Percentiles rank a stretch among this genome's conserved stretches.
Evolutionary conservation across 2,329 filamentous ascomycete genomes (phyloP).

Genomic region (Fusarium tjaetaba): DNA sequence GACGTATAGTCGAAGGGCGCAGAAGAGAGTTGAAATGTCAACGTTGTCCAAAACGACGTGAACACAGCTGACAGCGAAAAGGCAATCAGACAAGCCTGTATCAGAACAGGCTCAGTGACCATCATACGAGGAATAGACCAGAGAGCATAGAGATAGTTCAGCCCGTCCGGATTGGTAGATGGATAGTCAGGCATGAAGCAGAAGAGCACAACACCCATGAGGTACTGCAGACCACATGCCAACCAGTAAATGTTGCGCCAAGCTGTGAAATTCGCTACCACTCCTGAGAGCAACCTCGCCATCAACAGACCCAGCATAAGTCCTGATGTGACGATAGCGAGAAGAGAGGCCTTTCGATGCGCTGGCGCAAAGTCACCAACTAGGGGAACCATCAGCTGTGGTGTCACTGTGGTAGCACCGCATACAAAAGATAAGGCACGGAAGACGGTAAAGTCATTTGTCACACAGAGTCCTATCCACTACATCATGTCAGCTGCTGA

Average conservation of each 20-base stretch:
- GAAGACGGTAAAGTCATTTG: constrained; percentile 71
- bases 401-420: constrained; percentile 83
- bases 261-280: constrained; percentile 75
- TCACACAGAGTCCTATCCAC: constrained; percentile 79
- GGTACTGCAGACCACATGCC: constrained; percentile 74
- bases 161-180: constrained; percentile 71
- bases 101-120: constrained; percentile 71
- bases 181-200: constrained; percentile 85
- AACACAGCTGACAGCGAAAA: constrained; percentile 67
- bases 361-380: constrained; percentile 81
- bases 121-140: constrained; percentile 72
- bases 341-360: constrained; percentile 71
- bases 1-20: constrained; percentile 75
- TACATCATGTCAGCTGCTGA: constrained; percentile 32
- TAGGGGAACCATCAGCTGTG: constrained; percentile 81
- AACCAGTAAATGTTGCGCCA: constrained; percentile 87
- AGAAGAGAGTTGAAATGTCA: constrained; percentile 80
- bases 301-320: constrained; percentile 80
- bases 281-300: constrained; percentile 78
- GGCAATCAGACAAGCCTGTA: constrained; percentile 74
- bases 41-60: constrained; percentile 68
- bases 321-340: constrained; percentile 80
- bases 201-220: constrained; percentile 73
- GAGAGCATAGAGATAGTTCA: constrained; percentile 74
- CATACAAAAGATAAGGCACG: constrained; percentile 76